Base-by-base conservation (phyloP, 805 yeast genomes). In the Cyberlindnera amylophila region DNA sequence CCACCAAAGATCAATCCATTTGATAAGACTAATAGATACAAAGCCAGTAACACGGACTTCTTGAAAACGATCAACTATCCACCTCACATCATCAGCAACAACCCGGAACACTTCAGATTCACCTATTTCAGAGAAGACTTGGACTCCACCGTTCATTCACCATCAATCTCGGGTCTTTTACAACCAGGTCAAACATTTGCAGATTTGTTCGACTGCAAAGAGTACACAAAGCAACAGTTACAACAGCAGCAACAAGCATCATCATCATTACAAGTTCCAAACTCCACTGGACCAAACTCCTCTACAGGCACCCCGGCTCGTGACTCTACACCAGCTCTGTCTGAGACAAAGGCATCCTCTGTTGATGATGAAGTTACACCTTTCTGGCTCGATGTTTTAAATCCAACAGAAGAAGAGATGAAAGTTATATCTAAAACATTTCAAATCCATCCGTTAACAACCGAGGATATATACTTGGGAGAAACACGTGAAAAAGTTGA, bases 321-420 rank as follows among this genome's bases (percentile, higher is more conserved):
- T 4, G 45, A 35, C 6, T 14, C 32, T 6, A 37, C 46, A 11
- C 39, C 47, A 2, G 29, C 45, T 6, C 28, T 26, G 2, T 46
- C 27, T 18, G 51, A 41, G 39, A 44, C 17, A 7, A 51, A 38
- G 38, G 37, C 12, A 31, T 53, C 42, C 10, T 45, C 43, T 11
- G n/a, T 30, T 12, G 41, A 34, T 16, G 38, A 43, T 12, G 63
- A 59, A 11, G 70, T 69, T 8, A 69, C 79, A 2, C 90, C 96
- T 14, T 89, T 91, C 71, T 91, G 99, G 99, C 71, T 91, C 10
- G 98, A 91, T 62, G 85, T 91, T 11, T 67, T 86, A 44, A 84
- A 87, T 56, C 99, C 99, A 10, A 86, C 96, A 0, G 98, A 93
- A 57, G 97, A 89, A 52, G 99, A 91, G 62, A 87, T 93, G 95